A percentile compares a stretch with the other conserved stretches of the same genome.
Conservation (phyloP, 106 monocot species). For the Alisma plantagoaquatica region DNA sequence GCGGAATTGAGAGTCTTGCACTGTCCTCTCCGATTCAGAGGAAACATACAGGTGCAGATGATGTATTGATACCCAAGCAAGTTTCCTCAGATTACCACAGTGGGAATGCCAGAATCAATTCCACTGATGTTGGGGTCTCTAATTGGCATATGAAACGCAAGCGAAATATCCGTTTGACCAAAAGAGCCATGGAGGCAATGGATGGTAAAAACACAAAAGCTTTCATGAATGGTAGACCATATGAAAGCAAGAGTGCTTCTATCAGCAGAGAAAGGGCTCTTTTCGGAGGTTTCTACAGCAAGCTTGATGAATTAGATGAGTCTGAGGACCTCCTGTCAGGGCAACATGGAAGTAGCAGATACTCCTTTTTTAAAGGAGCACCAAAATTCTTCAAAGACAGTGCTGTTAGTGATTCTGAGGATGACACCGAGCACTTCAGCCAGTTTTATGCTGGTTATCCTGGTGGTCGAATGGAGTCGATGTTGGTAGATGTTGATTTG, state of each 20-base stretch:
- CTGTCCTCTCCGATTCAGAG: too few relatives aligned
- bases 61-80: too few relatives aligned
- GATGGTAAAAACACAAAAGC: conserved; percentile 12
- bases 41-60: too few relatives aligned
- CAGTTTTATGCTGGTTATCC: conserved; percentile 12
- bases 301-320: conserved; percentile 21
- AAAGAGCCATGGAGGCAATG: conserved; percentile 17
- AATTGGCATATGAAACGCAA: conserved; percentile 91
- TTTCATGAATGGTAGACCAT: neutral
- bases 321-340: conserved; percentile 4
- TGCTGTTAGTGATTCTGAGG: conserved; percentile 20
- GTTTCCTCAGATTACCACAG: too few relatives aligned
- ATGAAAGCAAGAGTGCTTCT: conserved; percentile 15
- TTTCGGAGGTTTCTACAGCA: conserved; percentile 9
- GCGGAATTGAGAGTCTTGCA: too few relatives aligned
- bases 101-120: too few relatives aligned
- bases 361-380: conserved; percentile 10
- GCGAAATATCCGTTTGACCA: conserved; percentile 49
- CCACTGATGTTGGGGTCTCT: conserved; percentile 40
- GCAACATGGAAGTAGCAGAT: conserved; percentile 7
- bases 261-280: neutral
- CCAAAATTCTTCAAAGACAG: neutral
- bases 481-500: conserved; percentile 54
- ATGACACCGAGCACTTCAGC: conserved; percentile 15
- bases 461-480: conserved; percentile 13